Base-by-base conservation (phyloP, 1,284 basidiomycete genomes). In the Apiotrichum siamense region DNA sequence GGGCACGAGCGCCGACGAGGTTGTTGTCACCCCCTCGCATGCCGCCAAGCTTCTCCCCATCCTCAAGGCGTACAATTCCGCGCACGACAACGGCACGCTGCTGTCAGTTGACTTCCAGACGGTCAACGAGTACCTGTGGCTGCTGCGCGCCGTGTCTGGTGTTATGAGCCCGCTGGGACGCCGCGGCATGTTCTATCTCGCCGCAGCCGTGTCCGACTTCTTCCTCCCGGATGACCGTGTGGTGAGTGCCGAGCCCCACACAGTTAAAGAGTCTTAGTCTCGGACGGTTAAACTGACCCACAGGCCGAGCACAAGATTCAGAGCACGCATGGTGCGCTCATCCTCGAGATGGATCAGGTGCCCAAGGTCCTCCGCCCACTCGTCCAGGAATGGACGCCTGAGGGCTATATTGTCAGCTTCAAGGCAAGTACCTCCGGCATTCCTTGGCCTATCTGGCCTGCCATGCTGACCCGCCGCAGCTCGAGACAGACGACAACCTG, bases 261-360 rank as follows among this genome's bases (percentile, higher is more conserved):
- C 6, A 5, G 12, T 23, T 23, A 13, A 35, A 35, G 10, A n/a
- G 33, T 12, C n/a, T n/a, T n/a, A 7, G 17, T 35, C 17, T n/a
- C 9, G 15, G 29, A 7, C 15, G 29, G 9, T 31, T 31, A 31
- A 9, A 7, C 29, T 31, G 29, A 31, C 7, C 29, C 29, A 3
- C 65, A 96, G 90, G 87, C 90, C 2, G 89, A 92, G 75, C 94
- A 98, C 77, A 98, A 98, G 77, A 97, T 98, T 40, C 94, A 98
- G 70, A 96, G 90, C 0, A 87, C 87, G 20, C 92, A 94, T 69
- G 91, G 91, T 3, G 92, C 87, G 58, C 75, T 98, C 31, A 81
- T 85, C 37, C 87, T 98, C 57, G 91, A 97, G 71, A 97, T 98
- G 93, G 94, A 98, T 70, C 92, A 97, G 72, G 93, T 97, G 1